Percentiles rank a stretch among this genome's conserved stretches.
phyloP scores from a whole-genome alignment of 1,284 basidiomycete genomes.

The Sphaerobolus stellatus region DNA sequence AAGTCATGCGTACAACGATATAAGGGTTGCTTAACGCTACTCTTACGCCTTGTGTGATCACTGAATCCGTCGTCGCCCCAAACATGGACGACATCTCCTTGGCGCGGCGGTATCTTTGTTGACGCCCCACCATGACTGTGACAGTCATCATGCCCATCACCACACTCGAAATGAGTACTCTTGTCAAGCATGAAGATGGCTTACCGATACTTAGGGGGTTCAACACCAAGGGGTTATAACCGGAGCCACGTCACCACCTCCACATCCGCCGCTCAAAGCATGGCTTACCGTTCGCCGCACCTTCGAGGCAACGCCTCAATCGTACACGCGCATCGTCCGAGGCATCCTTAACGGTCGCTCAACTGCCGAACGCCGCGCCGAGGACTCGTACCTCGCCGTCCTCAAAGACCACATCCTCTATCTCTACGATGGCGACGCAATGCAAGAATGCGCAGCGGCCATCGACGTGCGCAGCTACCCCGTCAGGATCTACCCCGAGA shows the following conservation, averaged over 20 bases:
- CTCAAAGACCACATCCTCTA: slow-evolving; percentile 88
- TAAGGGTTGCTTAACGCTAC: no score
- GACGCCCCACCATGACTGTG: no score
- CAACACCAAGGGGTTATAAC: no score
- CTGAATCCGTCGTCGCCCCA: slow-evolving; percentile 91
- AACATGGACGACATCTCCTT: slow-evolving; percentile 98
- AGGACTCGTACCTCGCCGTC: slow-evolving; percentile 86
- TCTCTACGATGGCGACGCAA: slow-evolving; percentile 86
- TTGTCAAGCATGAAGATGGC: no score
- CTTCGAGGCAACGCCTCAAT: slow-evolving; percentile 62
- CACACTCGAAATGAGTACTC: no score
- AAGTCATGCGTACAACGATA: no score
- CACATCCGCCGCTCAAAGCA: slow-evolving; percentile 60
- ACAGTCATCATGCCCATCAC: no score
- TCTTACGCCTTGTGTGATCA: no score
- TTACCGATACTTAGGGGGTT: no score
- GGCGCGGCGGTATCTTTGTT: slow-evolving; percentile 89
- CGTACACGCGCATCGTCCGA: slow-evolving; percentile 67
- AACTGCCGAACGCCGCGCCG: slow-evolving; percentile 75
- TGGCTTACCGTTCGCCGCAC: slow-evolving; percentile 86
- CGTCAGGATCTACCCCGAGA: slow-evolving; percentile 70
- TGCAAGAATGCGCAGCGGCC: slow-evolving; percentile 83
- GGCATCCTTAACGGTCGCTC: slow-evolving; percentile 74
- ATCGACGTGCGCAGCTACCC: slow-evolving; percentile 77
- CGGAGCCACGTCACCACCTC: no score